These are phyloP conservation scores for Azolla pinnata DNA, from an alignment of 75 land plant genomes.

Conservation along the genomic window DNA sequence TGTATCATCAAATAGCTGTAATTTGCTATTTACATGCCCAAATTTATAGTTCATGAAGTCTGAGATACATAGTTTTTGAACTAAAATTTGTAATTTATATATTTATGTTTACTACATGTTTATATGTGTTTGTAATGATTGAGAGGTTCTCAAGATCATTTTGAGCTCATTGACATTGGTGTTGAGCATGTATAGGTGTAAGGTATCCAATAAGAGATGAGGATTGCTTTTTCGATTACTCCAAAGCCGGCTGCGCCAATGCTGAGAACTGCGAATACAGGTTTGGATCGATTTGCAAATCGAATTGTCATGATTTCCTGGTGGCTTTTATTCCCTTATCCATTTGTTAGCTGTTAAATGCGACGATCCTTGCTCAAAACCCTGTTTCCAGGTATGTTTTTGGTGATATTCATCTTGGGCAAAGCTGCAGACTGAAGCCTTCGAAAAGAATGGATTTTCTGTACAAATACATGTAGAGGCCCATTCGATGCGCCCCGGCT, in stretches of 20 bases:
- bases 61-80: too few species aligned
- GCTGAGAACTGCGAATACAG: constrained; percentile 96
- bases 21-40: too few species aligned
- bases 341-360: background rate
- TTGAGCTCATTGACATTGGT: background rate
- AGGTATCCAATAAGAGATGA: constrained; percentile 95
- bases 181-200: constrained; percentile 32
- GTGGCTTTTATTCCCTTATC: background rate
- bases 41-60: too few species aligned
- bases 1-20: too few species aligned
- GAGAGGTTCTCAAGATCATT: too few species aligned
- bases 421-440: constrained; percentile 79
- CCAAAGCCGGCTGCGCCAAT: constrained; percentile 92
- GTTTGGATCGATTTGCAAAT: constrained; percentile 16
- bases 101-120: too few species aligned
- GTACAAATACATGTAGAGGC: constrained; percentile 1
- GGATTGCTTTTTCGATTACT: constrained; percentile 98
- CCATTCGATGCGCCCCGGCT: too few species aligned
- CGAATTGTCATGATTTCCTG: background rate
- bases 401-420: constrained; percentile 97
- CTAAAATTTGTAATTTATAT: too few species aligned
- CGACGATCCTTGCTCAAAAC: too few species aligned
- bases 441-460: constrained; percentile 10
- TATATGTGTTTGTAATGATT: too few species aligned
- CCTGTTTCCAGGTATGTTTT: constrained; percentile 93